Conservation (phyloP, 1,139 yeast species). For the Zygosaccharomyces sapae region DNA sequence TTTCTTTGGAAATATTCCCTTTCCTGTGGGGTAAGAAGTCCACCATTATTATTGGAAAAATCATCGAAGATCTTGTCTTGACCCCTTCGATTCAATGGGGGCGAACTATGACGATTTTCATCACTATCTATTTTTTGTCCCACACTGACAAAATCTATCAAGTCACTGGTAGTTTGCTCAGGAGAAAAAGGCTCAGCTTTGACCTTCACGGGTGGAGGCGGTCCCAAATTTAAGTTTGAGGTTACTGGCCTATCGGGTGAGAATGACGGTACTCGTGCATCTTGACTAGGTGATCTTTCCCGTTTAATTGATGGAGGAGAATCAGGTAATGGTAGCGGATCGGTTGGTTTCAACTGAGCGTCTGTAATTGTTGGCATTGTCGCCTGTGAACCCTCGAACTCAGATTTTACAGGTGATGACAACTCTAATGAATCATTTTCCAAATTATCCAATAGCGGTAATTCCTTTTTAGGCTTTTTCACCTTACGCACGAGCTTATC, state of each 20-base stretch:
- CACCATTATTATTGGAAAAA: conserved; percentile 9
- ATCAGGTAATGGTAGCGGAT: not conserved
- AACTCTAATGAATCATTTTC: conserved; percentile 22
- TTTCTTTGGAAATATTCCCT: conserved; percentile 22
- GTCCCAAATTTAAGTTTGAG: not conserved
- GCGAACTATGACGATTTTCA: conserved; percentile 8
- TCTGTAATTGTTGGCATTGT: not conserved
- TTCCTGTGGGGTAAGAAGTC: conserved; percentile 20
- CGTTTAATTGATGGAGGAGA: not conserved
- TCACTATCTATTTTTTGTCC: conserved; percentile 15
- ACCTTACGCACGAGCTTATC: conserved; percentile 44
- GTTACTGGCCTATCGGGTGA: conserved; percentile 3
- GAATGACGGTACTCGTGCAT: not conserved
- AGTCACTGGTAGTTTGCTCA: conserved; percentile 10
- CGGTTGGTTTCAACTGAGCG: not conserved
- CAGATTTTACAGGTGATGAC: conserved; percentile 14
- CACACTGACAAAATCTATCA: conserved; percentile 8
- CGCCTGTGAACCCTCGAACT: conserved; percentile 4
- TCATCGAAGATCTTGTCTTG: not conserved
- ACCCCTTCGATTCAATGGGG: not conserved
- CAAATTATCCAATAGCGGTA: conserved; percentile 21
- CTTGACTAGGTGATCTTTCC: not conserved
- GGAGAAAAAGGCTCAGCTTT: conserved; percentile 11
- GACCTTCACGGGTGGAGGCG: conserved; percentile 11
- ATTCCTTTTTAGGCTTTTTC: conserved; percentile 10